Conservation (phyloP, 257 asterid genomes). For the Cruciata laevipes region DNA sequence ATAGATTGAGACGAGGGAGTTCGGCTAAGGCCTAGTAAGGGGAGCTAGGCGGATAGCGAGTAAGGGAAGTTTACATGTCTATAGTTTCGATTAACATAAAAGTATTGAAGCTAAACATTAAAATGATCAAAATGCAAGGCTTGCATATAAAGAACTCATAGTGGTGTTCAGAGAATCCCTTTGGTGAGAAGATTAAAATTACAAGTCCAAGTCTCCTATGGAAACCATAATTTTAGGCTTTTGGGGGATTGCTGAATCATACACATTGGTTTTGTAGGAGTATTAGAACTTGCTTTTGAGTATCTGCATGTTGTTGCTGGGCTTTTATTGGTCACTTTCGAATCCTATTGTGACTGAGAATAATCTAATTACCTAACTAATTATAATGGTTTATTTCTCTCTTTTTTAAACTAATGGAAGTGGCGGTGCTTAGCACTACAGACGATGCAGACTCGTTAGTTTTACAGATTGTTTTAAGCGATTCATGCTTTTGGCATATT, state of each 20-base stretch:
- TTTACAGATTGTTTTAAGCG: neutral
- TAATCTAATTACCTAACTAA: conserved; percentile 5
- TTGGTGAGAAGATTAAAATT: neutral
- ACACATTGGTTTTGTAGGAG: neutral
- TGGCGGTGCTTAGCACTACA: conserved; percentile 1
- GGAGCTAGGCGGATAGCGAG: too few relatives aligned
- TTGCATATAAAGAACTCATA: too few relatives aligned
- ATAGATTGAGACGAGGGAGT: too few relatives aligned
- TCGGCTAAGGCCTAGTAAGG: too few relatives aligned
- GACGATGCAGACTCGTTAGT: neutral
- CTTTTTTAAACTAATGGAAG: neutral
- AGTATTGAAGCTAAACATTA: too few relatives aligned
- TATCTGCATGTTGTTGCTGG: too few relatives aligned
- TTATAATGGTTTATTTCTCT: neutral
- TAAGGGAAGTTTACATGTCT: too few relatives aligned
- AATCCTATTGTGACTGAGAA: neutral
- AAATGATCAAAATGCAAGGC: too few relatives aligned
- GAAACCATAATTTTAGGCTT: neutral
- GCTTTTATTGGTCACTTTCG: neutral
- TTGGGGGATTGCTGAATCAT: conserved; percentile 7
- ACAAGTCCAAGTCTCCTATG: neutral
- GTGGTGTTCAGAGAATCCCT: too few relatives aligned
- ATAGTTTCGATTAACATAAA: too few relatives aligned
- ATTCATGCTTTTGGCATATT: neutral
- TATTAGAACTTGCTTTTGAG: neutral